Conservation (phyloP, 345 rosid species). For the Gynandropsis gynandra region DNA sequence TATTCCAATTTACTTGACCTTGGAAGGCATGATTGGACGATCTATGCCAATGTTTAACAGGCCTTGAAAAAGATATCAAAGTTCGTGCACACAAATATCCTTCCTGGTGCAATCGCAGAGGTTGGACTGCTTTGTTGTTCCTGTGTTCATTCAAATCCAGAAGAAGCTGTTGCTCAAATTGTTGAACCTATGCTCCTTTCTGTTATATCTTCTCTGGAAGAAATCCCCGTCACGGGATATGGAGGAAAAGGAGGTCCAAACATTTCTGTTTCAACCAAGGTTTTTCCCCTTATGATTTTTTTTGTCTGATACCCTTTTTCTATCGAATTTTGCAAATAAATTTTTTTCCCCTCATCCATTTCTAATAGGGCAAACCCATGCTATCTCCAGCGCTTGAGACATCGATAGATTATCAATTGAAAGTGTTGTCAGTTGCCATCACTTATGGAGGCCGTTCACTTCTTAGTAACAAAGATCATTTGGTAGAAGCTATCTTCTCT, state of each 20-base stretch:
- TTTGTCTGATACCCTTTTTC: conserved; percentile 15
- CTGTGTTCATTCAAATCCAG: conserved; percentile 89
- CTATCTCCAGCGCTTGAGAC: conserved; percentile 95
- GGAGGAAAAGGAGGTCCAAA: conserved; percentile 64
- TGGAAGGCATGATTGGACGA: conserved; percentile 10
- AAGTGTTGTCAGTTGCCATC: conserved; percentile 80
- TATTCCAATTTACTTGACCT: conserved; percentile 1
- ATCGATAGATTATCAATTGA: conserved; percentile 87
- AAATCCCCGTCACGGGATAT: conserved; percentile 79
- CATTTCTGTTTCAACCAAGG: conserved; percentile 57
- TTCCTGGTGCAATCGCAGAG: conserved; percentile 98
- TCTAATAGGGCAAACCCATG: conserved; percentile 53
- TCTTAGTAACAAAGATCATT: conserved; percentile 61
- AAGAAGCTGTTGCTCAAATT: conserved; percentile 78
- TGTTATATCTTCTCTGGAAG: conserved; percentile 79
- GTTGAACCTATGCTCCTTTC: conserved; percentile 78
- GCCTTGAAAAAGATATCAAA: conserved; percentile 93
- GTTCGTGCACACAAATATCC: conserved; percentile 85
- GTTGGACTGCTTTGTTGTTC: conserved; percentile 99
- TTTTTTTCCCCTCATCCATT: conserved; percentile 12
- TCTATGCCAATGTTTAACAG: conserved; percentile 35
- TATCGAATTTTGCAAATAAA: conserved; percentile 18
- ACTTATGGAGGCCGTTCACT: conserved; percentile 83
- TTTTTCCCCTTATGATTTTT: conserved; percentile 27
- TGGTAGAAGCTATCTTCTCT: conserved; percentile 64